These are phyloP conservation scores for Margaritispora aquatica DNA, from an alignment of 495 filamentous ascomycete species.

Conservation along the genomic window DNA sequence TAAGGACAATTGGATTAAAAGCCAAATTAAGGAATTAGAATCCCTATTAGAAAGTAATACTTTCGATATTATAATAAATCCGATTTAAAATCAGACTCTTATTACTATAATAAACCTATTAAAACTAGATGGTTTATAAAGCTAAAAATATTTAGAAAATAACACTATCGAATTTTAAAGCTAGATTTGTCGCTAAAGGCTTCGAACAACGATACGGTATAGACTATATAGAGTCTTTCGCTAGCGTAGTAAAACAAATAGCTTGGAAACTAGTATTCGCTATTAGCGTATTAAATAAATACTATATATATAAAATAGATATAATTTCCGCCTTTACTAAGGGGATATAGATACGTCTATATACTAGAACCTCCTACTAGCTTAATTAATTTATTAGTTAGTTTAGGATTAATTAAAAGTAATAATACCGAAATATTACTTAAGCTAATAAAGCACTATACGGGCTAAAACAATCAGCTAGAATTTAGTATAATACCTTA, in stretches of 20 bases:
- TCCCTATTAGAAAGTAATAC: neutral
- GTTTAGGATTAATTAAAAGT: neutral
- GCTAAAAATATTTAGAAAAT: neutral
- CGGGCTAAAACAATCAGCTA: constrained; percentile 19
- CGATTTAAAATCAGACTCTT: neutral
- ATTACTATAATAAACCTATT: constrained; percentile 3
- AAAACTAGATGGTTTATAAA: constrained; percentile 9
- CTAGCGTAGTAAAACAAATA: constrained; percentile 10
- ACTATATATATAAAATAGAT: constrained; percentile 13
- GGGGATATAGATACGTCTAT: constrained; percentile 4
- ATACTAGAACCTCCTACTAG: neutral
- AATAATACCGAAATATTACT: neutral
- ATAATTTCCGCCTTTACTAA: constrained; percentile 11
- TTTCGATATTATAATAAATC: neutral
- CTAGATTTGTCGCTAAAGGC: constrained; percentile 16
- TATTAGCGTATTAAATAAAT: constrained; percentile 5
- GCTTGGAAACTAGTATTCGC: constrained; percentile 14
- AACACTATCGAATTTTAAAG: constrained; percentile 13
- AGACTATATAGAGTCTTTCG: constrained; percentile 15
- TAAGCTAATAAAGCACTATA: constrained; percentile 17
- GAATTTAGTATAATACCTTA: constrained; percentile 15
- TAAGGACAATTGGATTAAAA: constrained; percentile 8
- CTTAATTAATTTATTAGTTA: neutral
- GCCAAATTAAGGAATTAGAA: neutral
- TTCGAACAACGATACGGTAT: constrained; percentile 9